These are phyloP conservation scores for Neurospora terricola DNA, from an alignment of 495 filamentous ascomycete species.

Conservation along the genomic window DNA sequence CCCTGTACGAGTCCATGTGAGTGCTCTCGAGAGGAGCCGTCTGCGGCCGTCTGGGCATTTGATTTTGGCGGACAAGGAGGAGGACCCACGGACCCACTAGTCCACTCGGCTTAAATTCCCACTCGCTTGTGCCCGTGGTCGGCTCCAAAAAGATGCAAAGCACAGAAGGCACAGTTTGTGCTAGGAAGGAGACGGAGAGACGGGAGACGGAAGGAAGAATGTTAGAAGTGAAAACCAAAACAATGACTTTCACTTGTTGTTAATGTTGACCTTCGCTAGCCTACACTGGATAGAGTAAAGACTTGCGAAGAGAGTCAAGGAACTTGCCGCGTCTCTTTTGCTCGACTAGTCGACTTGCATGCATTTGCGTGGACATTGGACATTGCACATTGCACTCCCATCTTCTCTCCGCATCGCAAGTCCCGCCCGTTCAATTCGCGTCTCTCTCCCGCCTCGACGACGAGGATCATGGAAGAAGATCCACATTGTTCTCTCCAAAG, in stretches of 20 bases:
- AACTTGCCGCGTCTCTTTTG: neutral
- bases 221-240: neutral
- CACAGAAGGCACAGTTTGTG: neutral
- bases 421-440: conserved; percentile 13
- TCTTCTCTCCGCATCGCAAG: conserved; percentile 7
- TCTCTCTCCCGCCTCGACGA: conserved; percentile 15
- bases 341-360: neutral
- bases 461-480: conserved; percentile 12
- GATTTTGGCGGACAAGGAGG: neutral
- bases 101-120: conserved; percentile 11
- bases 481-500: conserved; percentile 15
- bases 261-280: neutral
- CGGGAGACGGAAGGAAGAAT: neutral
- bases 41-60: neutral
- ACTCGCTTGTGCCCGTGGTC: conserved; percentile 23
- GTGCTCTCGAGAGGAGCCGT: neutral
- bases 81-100: conserved; percentile 1
- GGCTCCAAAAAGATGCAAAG: conserved; percentile 11
- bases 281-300: neutral
- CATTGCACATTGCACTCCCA: neutral
- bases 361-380: neutral
- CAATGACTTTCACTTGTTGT: neutral
- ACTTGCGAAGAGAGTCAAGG: neutral
- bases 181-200: neutral
- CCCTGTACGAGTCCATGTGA: neutral